phyloP scores from a whole-genome alignment of 2,329 filamentous ascomycete genomes.

The Beauveria asiatica region DNA sequence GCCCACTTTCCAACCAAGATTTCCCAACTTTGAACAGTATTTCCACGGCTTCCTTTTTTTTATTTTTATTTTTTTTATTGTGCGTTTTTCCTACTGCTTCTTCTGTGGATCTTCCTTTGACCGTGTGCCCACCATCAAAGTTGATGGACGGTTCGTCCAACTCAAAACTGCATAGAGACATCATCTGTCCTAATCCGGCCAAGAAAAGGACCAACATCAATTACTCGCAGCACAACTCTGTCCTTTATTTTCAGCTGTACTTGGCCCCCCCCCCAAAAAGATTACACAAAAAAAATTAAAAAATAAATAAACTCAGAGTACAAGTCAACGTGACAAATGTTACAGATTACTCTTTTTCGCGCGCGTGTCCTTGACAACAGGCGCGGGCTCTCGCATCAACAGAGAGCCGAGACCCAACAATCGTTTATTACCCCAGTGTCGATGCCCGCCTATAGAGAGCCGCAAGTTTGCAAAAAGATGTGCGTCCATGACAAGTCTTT shows the following conservation, averaged over 20 bases:
- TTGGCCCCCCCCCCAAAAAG: no score
- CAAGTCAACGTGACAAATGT: neutral
- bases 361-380: neutral
- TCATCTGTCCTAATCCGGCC: slow-evolving; percentile 1
- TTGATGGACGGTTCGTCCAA: neutral
- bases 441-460: no score
- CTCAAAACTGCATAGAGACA: neutral
- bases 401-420: neutral
- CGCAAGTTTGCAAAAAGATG: no score
- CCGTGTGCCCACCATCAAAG: neutral
- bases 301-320: no score
- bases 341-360: no score
- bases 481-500: no score
- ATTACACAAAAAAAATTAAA: no score
- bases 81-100: neutral
- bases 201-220: neutral
- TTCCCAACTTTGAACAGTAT: neutral
- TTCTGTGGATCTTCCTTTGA: neutral
- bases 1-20: neutral
- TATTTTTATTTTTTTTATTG: neutral
- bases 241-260: no score
- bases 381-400: neutral
- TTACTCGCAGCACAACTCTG: no score
- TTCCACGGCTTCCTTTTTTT: neutral
- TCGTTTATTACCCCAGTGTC: neutral